Percentiles rank a stretch among this genome's conserved stretches.
phyloP scores from a whole-genome alignment of 352 stramenopile genomes.

The Pythium volutum region DNA sequence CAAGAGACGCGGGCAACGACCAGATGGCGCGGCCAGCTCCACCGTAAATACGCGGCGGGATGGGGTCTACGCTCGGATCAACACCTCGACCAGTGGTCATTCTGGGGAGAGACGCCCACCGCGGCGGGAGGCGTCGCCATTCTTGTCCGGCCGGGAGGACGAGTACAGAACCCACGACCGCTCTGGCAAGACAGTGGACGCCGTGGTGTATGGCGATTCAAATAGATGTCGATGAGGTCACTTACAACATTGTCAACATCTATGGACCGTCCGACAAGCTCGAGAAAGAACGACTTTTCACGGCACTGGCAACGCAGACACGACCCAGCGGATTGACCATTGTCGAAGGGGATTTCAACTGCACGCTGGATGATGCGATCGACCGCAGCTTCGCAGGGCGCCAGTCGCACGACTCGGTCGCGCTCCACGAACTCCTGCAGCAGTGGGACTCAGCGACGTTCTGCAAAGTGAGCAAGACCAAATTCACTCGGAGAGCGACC shows the following conservation, averaged over 20 bases:
- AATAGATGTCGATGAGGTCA: neutral
- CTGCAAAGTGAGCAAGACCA: neutral
- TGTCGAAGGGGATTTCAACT: conserved; percentile 9
- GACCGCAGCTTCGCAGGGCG: neutral
- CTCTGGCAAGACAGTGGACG: conserved; percentile 1
- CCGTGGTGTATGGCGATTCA: conserved; percentile 13
- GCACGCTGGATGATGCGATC: conserved; percentile 4
- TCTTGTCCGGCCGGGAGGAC: neutral
- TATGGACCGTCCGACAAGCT: neutral
- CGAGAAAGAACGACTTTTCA: too few relatives aligned
- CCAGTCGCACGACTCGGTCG: neutral
- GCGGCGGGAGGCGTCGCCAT: conserved; percentile 6
- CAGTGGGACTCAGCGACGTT: neutral
- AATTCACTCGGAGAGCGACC: neutral
- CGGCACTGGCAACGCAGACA: too few relatives aligned
- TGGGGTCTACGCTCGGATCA: neutral
- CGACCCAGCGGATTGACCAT: neutral
- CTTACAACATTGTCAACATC: conserved; percentile 4
- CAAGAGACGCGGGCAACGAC: conserved; percentile 13
- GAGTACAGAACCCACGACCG: neutral
- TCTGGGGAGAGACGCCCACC: neutral
- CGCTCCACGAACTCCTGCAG: neutral
- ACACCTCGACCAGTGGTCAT: neutral
- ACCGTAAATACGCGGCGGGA: neutral
- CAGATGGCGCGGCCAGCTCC: neutral